Evolutionary conservation across 768 basidiomycete genomes (phyloP).

Genomic region (Lactifluus hygrophoroides): DNA sequence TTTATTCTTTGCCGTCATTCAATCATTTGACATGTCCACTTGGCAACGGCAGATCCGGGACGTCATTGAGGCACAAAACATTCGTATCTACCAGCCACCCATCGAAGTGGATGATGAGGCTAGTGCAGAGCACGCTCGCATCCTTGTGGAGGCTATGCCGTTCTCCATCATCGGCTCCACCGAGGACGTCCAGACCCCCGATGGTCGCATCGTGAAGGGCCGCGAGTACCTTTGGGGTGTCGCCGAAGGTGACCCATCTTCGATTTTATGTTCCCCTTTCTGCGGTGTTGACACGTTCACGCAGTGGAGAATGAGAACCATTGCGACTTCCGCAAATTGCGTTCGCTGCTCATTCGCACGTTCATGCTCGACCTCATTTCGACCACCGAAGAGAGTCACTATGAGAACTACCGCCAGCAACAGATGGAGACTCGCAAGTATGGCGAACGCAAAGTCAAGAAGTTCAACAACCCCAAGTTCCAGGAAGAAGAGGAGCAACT

Average conservation of each 20-base stretch:
- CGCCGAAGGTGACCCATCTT: constrained; percentile 69
- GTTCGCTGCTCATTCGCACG: constrained; percentile 90
- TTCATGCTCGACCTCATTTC: constrained; percentile 98
- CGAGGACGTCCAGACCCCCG: constrained; percentile 83
- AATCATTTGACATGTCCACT: not conserved
- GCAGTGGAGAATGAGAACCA: constrained; percentile 97
- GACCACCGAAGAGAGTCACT: constrained; percentile 92
- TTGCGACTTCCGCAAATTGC: constrained; percentile 98
- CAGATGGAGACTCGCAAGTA: constrained; percentile 99
- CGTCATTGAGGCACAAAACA: constrained; percentile 83
- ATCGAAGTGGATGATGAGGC: constrained; percentile 84
- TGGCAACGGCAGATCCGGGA: constrained; percentile 60
- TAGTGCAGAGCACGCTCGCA: constrained; percentile 79
- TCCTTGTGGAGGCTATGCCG: constrained; percentile 86
- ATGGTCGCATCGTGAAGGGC: constrained; percentile 92
- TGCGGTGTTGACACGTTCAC: not conserved
- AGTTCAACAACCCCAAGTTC: constrained; percentile 99
- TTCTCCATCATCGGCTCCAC: constrained; percentile 99
- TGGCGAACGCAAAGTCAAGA: constrained; percentile 97
- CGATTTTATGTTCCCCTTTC: not conserved
- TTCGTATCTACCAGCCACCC: constrained; percentile 91
- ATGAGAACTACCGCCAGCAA: constrained; percentile 94
- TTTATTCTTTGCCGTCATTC: constrained; percentile 13
- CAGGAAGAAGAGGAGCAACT: constrained; percentile 98
- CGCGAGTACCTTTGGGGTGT: constrained; percentile 99